Base-by-base conservation (phyloP, 352 stramenopile species). In the Pythium scleroteichum region DNA sequence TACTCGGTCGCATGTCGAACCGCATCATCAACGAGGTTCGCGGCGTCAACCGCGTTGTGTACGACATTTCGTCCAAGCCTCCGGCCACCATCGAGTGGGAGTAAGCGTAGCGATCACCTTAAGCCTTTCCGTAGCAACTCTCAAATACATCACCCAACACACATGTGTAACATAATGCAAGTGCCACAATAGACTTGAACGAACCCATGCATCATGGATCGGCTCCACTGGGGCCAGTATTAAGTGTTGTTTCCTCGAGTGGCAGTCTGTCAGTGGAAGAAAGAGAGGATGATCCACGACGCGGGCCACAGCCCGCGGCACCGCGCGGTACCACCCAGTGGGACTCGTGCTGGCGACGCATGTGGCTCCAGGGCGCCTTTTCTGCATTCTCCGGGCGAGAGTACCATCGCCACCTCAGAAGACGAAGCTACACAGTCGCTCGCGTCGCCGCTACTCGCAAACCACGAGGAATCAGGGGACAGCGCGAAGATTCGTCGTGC, bases 41-140 rank as follows among this genome's bases (percentile, higher is more conserved):
- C 35, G 97, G 97, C 41, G 98, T 99, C 62, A 99, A 99, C 82
- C 84, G 97, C 55, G 90, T 99, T n/a, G 96, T 97, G 66, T 99
- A 99, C 75, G 98, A 99, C 76, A 99, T 99, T 54, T 99, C 96
- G 64, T 99, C 95, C 72, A 99, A 99, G 85, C 98, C 98, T 54
- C 98, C 98, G 57, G 96, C 96, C 24, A 99, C 98, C 45, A 99
- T 99, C 72, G 98, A 99, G 76, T 99, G 95, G 95, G 95, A 98
- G 69, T 99, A 95, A 54, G 14, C 20, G 16, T 26, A 10, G 13
- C 46, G 29, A 35, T 35, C 29, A 35, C 29, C 5, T 35, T 35
- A 35, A 51, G 20, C 5, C n/a, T 13, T 29, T 24, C n/a, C 44
- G 8, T 24, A 19, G 17, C 4, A n/a, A n/a, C 12, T 20, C 10